Percentiles rank a stretch among this genome's conserved stretches.
Conservation (phyloP, 768 basidiomycete species). For the Rhodotorula sphaerocarpa region DNA sequence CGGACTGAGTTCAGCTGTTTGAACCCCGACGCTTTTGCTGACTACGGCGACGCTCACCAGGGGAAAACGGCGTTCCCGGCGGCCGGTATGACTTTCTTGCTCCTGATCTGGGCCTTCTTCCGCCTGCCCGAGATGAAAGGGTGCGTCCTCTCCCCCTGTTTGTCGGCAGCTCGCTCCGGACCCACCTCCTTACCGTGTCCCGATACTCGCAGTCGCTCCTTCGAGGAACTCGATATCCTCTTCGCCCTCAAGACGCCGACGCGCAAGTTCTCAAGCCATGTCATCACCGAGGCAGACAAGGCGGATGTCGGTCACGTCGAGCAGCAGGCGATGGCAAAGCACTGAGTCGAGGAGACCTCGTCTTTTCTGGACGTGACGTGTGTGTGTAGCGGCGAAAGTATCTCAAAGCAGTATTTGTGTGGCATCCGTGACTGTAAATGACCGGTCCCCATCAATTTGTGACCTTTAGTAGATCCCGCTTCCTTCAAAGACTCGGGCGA, state of each 20-base stretch:
- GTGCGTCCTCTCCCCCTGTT: background rate
- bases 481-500: too few species aligned
- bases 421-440: too few species aligned
- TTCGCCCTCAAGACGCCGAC: conserved; percentile 41
- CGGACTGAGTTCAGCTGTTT: too few species aligned
- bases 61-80: background rate
- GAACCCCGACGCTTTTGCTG: too few species aligned
- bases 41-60: too few species aligned
- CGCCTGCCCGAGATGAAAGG: conserved; percentile 3
- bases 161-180: background rate
- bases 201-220: conserved; percentile 33
- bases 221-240: conserved; percentile 43
- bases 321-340: background rate
- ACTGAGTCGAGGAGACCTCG: too few species aligned
- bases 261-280: conserved; percentile 39
- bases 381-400: background rate
- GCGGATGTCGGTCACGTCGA: background rate
- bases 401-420: too few species aligned
- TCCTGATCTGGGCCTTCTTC: background rate
- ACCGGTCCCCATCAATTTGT: too few species aligned
- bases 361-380: background rate
- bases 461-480: too few species aligned
- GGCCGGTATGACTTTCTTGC: background rate
- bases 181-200: background rate
- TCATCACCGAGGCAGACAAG: conserved; percentile 17